These are phyloP conservation scores for Dysphania ambrosioides DNA, from an alignment of 148 eudicot genomes.

Conservation along the genomic window DNA sequence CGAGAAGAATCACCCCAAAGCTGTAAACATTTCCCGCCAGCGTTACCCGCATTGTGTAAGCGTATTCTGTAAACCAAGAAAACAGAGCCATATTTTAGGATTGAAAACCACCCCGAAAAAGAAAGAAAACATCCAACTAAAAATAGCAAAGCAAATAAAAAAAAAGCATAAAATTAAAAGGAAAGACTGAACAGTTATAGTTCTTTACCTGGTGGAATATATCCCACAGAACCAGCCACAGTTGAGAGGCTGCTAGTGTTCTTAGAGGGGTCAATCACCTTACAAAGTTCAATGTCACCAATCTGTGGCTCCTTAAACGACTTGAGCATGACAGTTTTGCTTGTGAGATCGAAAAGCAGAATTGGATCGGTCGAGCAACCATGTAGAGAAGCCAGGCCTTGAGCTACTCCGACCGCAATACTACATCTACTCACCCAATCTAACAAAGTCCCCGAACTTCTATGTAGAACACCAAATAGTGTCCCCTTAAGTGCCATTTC, in stretches of 20 bases:
- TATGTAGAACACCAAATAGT: conserved; percentile 61
- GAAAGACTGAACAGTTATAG: background rate
- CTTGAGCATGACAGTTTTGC: conserved; percentile 60
- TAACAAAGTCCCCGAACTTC: conserved; percentile 39
- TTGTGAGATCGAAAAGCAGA: conserved; percentile 67
- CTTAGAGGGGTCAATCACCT: conserved; percentile 75
- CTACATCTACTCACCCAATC: conserved; percentile 83
- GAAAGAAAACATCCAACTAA: background rate
- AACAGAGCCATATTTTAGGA: background rate
- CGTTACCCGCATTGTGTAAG: conserved; percentile 91
- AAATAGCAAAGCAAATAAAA: background rate
- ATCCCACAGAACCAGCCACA: conserved; percentile 83
- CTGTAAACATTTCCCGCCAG: conserved; percentile 80
- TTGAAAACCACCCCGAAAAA: background rate
- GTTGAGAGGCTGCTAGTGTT: conserved; percentile 70
- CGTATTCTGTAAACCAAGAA: conserved; percentile 62
- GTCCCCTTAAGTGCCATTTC: conserved; percentile 56
- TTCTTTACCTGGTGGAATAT: conserved; percentile 75
- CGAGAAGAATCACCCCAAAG: conserved; percentile 74
- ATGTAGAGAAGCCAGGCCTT: conserved; percentile 75
- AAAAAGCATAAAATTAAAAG: background rate
- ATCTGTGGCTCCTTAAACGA: conserved; percentile 68
- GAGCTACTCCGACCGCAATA: conserved; percentile 78
- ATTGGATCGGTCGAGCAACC: conserved; percentile 60
- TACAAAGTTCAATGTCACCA: conserved; percentile 83